Evolutionary conservation across 78 protist species (phyloP), one percentile per base, ranked within the genome.

Genomic region (Cavenderia fasciculata): DNA sequence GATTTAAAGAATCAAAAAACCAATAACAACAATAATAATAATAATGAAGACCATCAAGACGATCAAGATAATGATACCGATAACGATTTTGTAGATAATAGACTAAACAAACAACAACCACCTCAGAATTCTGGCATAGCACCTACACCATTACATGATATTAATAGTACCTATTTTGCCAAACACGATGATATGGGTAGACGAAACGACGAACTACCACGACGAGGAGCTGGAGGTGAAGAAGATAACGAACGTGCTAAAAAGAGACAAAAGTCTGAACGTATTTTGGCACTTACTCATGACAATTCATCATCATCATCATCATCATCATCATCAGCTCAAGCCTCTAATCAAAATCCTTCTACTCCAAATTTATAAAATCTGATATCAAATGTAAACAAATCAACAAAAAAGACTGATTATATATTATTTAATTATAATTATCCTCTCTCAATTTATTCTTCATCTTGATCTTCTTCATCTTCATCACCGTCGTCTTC

Each of bases 201-300:
- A 10, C 65, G 46, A 18, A 79, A 61, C 8, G 87, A 77, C 1
- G 77, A 65, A 23, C 44, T 51, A 11, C 89, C 89, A 12, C 31
- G 89, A 68, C 65, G 89, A 79, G 74, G 71, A 2, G 27, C 68
- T 19, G 23, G 65, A 14, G 65, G 78, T 1, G 89, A 79, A 41
- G 89, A 79, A 23, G 89, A 79, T 29, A 56, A 47, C 36, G 89
- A 79, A 68, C 71, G 89, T 66, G 89, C 72, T 0, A 79, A 79
- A 47, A 79, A 79, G 70, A 79, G 59, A 56, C 11, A 56, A 54
- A 79, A 79, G 59, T 79, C 78, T 56, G 89, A 79, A 29, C 65
- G 49, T 43, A 79, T 79, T 25, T 56, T 79, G 6, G 34, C 68
- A 38, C 19, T 79, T 1, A 70, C 69, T 21, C 89, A 79, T 54